Base-by-base conservation (phyloP, 352 stramenopile genomes). In the Phytophthora podocarpi region DNA sequence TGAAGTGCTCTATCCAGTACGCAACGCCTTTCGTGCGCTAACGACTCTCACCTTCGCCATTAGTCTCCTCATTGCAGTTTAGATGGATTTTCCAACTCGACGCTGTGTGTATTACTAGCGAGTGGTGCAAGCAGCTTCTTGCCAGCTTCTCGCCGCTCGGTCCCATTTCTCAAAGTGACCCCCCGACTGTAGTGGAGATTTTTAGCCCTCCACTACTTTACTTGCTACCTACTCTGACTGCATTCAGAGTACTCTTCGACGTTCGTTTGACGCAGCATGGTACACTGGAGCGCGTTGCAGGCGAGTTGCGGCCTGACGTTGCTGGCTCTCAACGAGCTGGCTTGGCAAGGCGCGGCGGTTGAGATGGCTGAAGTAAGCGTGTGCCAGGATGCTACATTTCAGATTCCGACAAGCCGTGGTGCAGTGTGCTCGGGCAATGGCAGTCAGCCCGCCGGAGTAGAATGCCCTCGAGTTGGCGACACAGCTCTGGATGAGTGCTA, bases 371-470 rank as follows among this genome's bases (percentile, higher is more conserved):
- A 42, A 20, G 67, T 76, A 16, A 73, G 63, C 40, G 72, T 84
- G 16, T 84, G 75, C 53, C 65, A 59, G 8, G 75, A 84, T 40
- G 75, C 75, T 13, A 84, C 75, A 12, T 84, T 78, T 42, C 42
- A 47, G 20, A 23, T 80, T 1, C 39, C 71, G 7, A 47, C 47
- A 15, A 59, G 36, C 21, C 68, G 68, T 32, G 75, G 72, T 13
- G 42, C 35, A 6, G 45, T 76, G n/a, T 84, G 75, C 40, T 64
- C 67, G 0, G 76, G 76, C 7, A 23, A 26, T 24, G 72, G 70
- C 4, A 24, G 35, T 0, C 18, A 45, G 20, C 76, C 76, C 1
- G 16, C 53, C 0, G 76, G 76, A 5, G 36, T 66, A 0, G 43
- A 60, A 27, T 85, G 76, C 47, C 76, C 76, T 32, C 47, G 35